Conservation (phyloP, 2,329 filamentous ascomycete genomes). For the Trichoderma gracile region DNA sequence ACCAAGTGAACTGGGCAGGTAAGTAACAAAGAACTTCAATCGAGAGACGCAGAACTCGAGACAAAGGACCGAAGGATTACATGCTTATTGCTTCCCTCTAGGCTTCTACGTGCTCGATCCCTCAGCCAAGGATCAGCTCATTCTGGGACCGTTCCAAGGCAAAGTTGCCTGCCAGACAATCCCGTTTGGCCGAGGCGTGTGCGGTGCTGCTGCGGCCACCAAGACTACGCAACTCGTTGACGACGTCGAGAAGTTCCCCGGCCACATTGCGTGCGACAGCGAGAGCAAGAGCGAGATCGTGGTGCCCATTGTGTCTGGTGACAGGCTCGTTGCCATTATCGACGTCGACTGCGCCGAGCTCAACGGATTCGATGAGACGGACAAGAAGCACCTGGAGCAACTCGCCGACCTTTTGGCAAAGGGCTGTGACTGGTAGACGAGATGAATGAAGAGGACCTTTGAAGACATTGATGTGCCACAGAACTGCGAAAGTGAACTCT, state of each 20-base stretch:
- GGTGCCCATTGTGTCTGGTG: constrained; percentile 62
- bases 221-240: constrained; percentile 64
- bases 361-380: constrained; percentile 68
- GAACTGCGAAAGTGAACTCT: too few relatives aligned
- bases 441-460: neutral
- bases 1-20: constrained; percentile 76
- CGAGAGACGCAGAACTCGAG: neutral
- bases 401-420: constrained; percentile 60
- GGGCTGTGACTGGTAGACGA: constrained; percentile 64
- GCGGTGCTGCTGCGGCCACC: constrained; percentile 66
- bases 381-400: constrained; percentile 65
- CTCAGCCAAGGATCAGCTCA: constrained; percentile 53
- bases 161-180: constrained; percentile 81
- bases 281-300: constrained; percentile 79
- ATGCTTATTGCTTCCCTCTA: constrained; percentile 33
- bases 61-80: neutral
- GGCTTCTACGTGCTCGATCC: constrained; percentile 73
- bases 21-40: constrained; percentile 21
- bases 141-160: constrained; percentile 78
- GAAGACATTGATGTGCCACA: neutral
- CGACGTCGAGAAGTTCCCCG: constrained; percentile 73
- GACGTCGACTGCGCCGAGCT: constrained; percentile 73
- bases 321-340: constrained; percentile 69
- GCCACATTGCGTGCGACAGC: constrained; percentile 80
- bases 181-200: constrained; percentile 71